A percentile compares a stretch with the other conserved stretches of the same genome.
These are phyloP conservation scores for Acacia acuminata DNA, from an alignment of 306 rosid genomes.

Conservation along the genomic window DNA sequence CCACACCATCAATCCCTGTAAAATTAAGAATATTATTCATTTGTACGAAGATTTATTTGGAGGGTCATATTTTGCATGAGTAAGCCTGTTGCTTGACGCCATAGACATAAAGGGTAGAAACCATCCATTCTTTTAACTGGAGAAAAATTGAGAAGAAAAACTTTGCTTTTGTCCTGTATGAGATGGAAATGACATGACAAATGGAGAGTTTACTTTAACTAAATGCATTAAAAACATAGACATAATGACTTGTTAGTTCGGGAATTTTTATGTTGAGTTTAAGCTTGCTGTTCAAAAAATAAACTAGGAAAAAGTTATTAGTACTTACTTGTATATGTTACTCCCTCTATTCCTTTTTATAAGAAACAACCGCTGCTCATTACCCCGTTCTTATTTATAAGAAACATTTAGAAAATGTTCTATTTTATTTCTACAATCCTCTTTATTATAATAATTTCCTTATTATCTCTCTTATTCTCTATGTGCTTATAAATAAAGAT, in stretches of 20 bases:
- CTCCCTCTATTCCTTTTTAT: too few species aligned
- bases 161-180: too few species aligned
- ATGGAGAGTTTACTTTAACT: not conserved
- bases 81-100: conserved; percentile 4
- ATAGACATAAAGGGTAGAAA: not conserved
- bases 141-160: not conserved
- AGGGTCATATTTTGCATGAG: not conserved
- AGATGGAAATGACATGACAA: not conserved
- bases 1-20: conserved; percentile 82
- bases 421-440: too few species aligned
- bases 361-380: too few species aligned
- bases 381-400: too few species aligned
- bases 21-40: conserved; percentile 13
- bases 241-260: not conserved
- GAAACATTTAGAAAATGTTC: too few species aligned
- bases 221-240: not conserved
- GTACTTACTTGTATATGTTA: too few species aligned
- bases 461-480: too few species aligned
- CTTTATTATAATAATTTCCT: too few species aligned
- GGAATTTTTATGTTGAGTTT: not conserved
- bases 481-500: too few species aligned
- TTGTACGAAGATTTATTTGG: not conserved
- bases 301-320: not conserved
- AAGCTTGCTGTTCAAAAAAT: not conserved
- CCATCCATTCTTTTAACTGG: not conserved